phyloP scores from a whole-genome alignment of 2,329 filamentous ascomycete genomes.

The Alternaria sp. region DNA sequence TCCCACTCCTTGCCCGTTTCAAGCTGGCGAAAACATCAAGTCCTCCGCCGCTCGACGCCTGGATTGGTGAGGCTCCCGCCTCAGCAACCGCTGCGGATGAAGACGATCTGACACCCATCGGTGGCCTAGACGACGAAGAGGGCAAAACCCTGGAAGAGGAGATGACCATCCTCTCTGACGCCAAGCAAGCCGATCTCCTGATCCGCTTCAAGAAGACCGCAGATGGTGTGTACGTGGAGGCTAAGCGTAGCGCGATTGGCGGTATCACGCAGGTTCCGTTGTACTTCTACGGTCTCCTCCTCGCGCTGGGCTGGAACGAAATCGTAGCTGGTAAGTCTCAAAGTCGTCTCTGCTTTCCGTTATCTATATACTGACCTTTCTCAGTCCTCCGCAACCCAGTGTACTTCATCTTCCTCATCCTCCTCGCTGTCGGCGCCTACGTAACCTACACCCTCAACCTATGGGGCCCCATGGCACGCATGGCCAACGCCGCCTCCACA shows the following conservation, averaged over 20 bases:
- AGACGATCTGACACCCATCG: slow-evolving; percentile 86
- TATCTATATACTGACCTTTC: slow-evolving; percentile 17
- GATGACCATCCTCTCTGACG: slow-evolving; percentile 90
- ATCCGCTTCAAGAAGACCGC: slow-evolving; percentile 98
- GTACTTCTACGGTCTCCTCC: slow-evolving; percentile 89
- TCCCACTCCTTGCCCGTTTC: slow-evolving; percentile 88
- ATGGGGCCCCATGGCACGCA: slow-evolving; percentile 93
- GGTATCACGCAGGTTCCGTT: slow-evolving; percentile 91
- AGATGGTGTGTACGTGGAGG: slow-evolving; percentile 96
- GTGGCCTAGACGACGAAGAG: slow-evolving; percentile 92
- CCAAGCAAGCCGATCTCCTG: slow-evolving; percentile 88
- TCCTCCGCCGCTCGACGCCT: slow-evolving; percentile 81
- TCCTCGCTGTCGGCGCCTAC: slow-evolving; percentile 79
- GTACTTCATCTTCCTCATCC: slow-evolving; percentile 86
- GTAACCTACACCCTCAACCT: slow-evolving; percentile 93
- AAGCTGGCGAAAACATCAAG: slow-evolving; percentile 74
- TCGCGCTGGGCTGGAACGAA: slow-evolving; percentile 98
- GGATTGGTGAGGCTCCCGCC: slow-evolving; percentile 79
- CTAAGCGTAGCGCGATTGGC: slow-evolving; percentile 94
- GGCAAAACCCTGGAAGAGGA: slow-evolving; percentile 95
- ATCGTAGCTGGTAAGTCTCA: slow-evolving; percentile 82
- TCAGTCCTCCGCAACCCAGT: slow-evolving; percentile 90
- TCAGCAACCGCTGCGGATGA: slow-evolving; percentile 83
- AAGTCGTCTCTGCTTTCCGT: neutral
- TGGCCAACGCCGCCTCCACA: slow-evolving; percentile 84